Conservation (phyloP, 768 basidiomycete genomes). For the Suillus fuscotomentosus region DNA sequence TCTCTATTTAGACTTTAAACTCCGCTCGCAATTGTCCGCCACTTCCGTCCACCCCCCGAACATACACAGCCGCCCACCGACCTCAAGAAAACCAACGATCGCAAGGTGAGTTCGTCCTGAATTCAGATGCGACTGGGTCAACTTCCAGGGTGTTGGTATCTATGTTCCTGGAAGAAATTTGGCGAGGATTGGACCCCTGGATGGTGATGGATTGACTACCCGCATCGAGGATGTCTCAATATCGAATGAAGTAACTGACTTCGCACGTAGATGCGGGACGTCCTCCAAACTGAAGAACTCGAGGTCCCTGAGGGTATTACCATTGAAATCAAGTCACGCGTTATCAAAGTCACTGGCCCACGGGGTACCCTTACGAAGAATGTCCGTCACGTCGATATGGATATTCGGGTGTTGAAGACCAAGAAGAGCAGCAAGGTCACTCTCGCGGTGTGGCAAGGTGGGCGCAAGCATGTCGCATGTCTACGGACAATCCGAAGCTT, state of each 20-base stretch:
- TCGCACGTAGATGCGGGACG: slow-evolving; percentile 77
- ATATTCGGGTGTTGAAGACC: slow-evolving; percentile 75
- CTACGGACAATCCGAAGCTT: slow-evolving; percentile 92
- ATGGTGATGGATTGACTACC: slow-evolving; percentile 38
- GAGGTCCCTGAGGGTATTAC: slow-evolving; percentile 83
- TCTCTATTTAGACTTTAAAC: slow-evolving; percentile 29
- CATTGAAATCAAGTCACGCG: slow-evolving; percentile 84
- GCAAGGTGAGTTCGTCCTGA: slow-evolving; percentile 26
- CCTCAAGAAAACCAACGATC: slow-evolving; percentile 24
- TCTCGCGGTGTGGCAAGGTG: slow-evolving; percentile 97
- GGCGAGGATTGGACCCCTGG: not conserved
- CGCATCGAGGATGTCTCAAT: slow-evolving; percentile 29
- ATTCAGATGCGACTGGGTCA: not conserved
- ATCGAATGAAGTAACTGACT: slow-evolving; percentile 22
- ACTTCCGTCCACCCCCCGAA: slow-evolving; percentile 7
- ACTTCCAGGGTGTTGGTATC: not conserved
- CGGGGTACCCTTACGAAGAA: slow-evolving; percentile 92
- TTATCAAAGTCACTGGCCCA: slow-evolving; percentile 90
- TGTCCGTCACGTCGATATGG: slow-evolving; percentile 92
- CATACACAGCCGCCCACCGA: slow-evolving; percentile 15
- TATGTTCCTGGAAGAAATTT: slow-evolving; percentile 4
- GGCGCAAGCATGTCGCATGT: slow-evolving; percentile 98
- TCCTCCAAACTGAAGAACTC: slow-evolving; percentile 92
- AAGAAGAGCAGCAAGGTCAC: slow-evolving; percentile 74
- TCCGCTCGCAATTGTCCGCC: slow-evolving; percentile 34